phyloP scores from a whole-genome alignment of 306 rosid genomes.

The Psophocarpus tetragonolobus region DNA sequence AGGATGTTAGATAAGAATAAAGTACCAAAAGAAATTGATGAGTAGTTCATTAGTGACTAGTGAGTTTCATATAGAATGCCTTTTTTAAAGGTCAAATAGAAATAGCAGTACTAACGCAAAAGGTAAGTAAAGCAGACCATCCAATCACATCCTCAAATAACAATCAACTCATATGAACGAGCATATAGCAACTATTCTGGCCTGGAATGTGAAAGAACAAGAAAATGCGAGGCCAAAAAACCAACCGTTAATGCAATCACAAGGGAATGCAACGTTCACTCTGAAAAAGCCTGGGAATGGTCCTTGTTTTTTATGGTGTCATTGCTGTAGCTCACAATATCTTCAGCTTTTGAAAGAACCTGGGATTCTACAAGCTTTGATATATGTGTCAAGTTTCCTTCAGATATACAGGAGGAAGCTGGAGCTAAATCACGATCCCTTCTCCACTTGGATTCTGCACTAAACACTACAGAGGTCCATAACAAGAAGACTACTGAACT shows the following conservation, averaged over 20 bases:
- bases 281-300: background rate
- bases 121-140: too few species aligned
- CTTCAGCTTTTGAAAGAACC: constrained; percentile 11
- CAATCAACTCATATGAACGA: constrained; percentile 52
- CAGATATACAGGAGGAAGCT: constrained; percentile 54
- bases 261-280: constrained; percentile 62
- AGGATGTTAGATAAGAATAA: too few species aligned
- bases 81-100: too few species aligned
- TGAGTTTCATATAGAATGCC: too few species aligned
- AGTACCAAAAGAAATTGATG: too few species aligned
- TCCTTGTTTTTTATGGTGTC: constrained; percentile 36
- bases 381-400: constrained; percentile 26
- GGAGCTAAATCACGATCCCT: constrained; percentile 51
- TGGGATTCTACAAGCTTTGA: constrained; percentile 30
- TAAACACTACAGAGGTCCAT: background rate
- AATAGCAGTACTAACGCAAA: too few species aligned
- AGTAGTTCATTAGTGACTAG: too few species aligned
- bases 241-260: constrained; percentile 48
- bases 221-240: constrained; percentile 46
- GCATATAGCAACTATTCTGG: constrained; percentile 39
- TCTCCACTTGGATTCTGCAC: constrained; percentile 53
- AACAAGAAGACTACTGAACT: constrained; percentile 20
- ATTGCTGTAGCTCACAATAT: constrained; percentile 45
- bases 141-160: too few species aligned
- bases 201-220: constrained; percentile 50